Base-by-base conservation (phyloP, 129 eudicot species). In the Chrysanthemum makinoi region DNA sequence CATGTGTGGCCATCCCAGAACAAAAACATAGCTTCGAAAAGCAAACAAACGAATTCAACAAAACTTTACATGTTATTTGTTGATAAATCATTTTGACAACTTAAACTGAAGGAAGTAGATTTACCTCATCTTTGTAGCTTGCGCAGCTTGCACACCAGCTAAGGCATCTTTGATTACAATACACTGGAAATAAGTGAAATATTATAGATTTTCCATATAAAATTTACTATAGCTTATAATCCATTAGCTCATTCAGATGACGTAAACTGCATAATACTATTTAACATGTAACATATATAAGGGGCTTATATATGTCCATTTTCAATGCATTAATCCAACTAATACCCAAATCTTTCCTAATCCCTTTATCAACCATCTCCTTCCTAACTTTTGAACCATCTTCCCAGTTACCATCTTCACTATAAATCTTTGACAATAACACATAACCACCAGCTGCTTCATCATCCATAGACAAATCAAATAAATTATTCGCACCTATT, bases 71-170 rank as follows among this genome's bases (percentile, higher is more conserved):
- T 16, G 19, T 67, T 17, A 18, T 22, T 73, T 66, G 58, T 49
- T 57, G 73, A 68, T 15, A 24, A 47, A 47, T 75, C 44, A 58
- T 66, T 10, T 46, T 28, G 17, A 58, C 39, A 57, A 48, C 44
- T 28, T 28, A 6, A 28, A 30, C 26, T 62, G 70, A 62, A 52
- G 56, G 11, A 49, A 33, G 58, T 9, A 33, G n/a, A 56, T 48
- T 56, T 80, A 87, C 99, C 99, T 94, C 97, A 94, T 94, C 66
- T 83, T 39, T 33, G 99, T 97, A 33, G 97, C 91, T 72, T 86
- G 70, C 55, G 99, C 97, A 75, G 99, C 99, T 83, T 94, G 97
- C 56, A 94, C 88, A 60, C 99, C 99, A 63, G 99, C 99, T 74
- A 94, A 75, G 51, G 99, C 99, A 77, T 94, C 99, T 90, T 94